Percentiles rank a stretch among this genome's conserved stretches.
Conservation (phyloP, 2,329 filamentous ascomycete genomes). For the Monosporascus sp. region DNA sequence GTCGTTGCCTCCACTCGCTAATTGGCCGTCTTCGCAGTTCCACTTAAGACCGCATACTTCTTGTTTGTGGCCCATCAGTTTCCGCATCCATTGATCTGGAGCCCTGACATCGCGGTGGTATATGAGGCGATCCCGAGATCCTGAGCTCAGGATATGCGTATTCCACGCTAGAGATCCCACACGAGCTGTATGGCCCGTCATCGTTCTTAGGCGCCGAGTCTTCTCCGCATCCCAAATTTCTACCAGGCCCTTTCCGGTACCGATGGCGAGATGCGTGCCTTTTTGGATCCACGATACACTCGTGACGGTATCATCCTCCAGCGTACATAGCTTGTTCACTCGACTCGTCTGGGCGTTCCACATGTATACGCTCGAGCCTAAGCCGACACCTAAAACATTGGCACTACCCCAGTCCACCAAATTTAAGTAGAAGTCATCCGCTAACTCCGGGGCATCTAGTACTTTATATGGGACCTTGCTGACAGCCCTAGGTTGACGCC, state of each 20-base stretch:
- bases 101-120: slow-evolving; percentile 93
- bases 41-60: slow-evolving; percentile 95
- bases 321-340: slow-evolving; percentile 88
- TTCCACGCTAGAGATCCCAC: slow-evolving; percentile 97
- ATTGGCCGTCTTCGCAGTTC: slow-evolving; percentile 93
- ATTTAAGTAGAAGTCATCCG: slow-evolving; percentile 97
- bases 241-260: slow-evolving; percentile 88
- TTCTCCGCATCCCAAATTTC: slow-evolving; percentile 97
- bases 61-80: slow-evolving; percentile 91
- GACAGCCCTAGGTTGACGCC: slow-evolving; percentile 82
- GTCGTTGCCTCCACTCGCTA: slow-evolving; percentile 94
- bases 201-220: slow-evolving; percentile 78
- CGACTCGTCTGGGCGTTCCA: slow-evolving; percentile 92
- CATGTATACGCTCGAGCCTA: slow-evolving; percentile 94
- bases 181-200: slow-evolving; percentile 92
- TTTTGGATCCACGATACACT: slow-evolving; percentile 98
- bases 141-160: slow-evolving; percentile 92
- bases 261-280: slow-evolving; percentile 91
- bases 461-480: slow-evolving; percentile 98
- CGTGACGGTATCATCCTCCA: slow-evolving; percentile 89
- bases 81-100: slow-evolving; percentile 82
- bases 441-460: slow-evolving; percentile 88
- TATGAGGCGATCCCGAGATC: slow-evolving; percentile 86
- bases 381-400: slow-evolving; percentile 86
- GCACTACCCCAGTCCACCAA: slow-evolving; percentile 96